Percentiles rank a stretch among this genome's conserved stretches.
Evolutionary conservation across 1,284 basidiomycete species (phyloP).

Genomic region (Neotropicomus parvogracilis): DNA sequence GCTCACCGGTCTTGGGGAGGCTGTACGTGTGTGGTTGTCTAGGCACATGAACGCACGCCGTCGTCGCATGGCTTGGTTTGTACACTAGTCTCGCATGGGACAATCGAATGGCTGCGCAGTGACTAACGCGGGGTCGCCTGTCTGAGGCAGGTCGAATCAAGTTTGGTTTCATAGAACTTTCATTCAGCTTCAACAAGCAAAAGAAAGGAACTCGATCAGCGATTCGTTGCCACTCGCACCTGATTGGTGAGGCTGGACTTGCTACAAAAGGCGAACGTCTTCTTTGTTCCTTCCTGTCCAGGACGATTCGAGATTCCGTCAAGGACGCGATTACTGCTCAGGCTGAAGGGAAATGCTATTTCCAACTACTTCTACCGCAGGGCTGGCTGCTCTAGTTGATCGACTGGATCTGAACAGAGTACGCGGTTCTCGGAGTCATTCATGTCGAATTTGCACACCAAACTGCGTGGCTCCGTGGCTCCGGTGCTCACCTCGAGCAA

Average conservation of each 20-base stretch:
- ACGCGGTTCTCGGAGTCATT: slow-evolving; percentile 19
- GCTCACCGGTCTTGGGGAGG: slow-evolving; percentile 1
- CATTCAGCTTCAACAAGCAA: neutral
- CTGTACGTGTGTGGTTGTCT: slow-evolving; percentile 2
- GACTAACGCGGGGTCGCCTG: slow-evolving; percentile 15
- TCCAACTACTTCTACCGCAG: slow-evolving; percentile 13
- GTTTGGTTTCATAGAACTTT: slow-evolving; percentile 7
- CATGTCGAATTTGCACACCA: slow-evolving; percentile 10
- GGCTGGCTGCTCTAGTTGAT: slow-evolving; percentile 9
- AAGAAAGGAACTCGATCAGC: slow-evolving; percentile 15
- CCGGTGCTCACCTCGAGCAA: slow-evolving; percentile 12
- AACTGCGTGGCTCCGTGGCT: slow-evolving; percentile 12
- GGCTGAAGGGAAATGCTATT: slow-evolving; percentile 15
- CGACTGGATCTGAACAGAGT: slow-evolving; percentile 8
- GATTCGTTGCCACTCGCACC: slow-evolving; percentile 17
- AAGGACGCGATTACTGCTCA: slow-evolving; percentile 19
- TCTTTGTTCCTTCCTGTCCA: slow-evolving; percentile 11
- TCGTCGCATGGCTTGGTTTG: slow-evolving; percentile 17
- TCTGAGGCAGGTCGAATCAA: slow-evolving; percentile 17
- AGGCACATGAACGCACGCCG: slow-evolving; percentile 28
- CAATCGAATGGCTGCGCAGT: slow-evolving; percentile 14
- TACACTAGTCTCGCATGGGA: slow-evolving; percentile 4
- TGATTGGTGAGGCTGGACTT: slow-evolving; percentile 19
- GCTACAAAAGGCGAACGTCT: slow-evolving; percentile 8
- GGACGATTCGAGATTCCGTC: slow-evolving; percentile 17